phyloP scores from a whole-genome alignment of 345 rosid genomes.

The Boechera retrofracta region DNA sequence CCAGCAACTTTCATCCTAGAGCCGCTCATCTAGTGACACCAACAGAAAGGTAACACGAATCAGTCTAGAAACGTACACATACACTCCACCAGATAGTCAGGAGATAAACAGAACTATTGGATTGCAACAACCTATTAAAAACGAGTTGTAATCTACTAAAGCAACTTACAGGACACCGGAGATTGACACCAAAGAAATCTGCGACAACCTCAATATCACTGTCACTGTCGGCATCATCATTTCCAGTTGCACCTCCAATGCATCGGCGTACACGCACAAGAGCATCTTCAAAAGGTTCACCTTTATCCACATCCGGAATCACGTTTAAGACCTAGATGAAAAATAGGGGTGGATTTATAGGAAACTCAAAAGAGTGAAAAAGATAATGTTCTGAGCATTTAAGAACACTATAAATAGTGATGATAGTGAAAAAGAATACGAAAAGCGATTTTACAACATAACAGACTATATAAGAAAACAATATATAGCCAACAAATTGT shows the following conservation, averaged over 20 bases:
- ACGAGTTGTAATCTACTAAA: background rate
- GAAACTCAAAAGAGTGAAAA: background rate
- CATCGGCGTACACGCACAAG: slow-evolving; percentile 81
- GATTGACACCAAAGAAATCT: slow-evolving; percentile 76
- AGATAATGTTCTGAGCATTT: background rate
- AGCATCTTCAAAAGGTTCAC: slow-evolving; percentile 84
- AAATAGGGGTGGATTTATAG: background rate
- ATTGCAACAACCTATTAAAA: background rate
- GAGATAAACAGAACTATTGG: slow-evolving; percentile 6
- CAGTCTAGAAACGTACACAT: slow-evolving; percentile 2
- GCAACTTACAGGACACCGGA: slow-evolving; percentile 95
- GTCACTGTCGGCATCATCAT: slow-evolving; percentile 87
- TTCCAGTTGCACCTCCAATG: slow-evolving; percentile 77
- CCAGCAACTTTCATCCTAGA: slow-evolving; percentile 97
- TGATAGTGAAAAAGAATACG: slow-evolving; percentile 1
- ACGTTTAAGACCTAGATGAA: slow-evolving; percentile 64
- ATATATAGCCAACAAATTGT: background rate
- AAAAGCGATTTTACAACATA: background rate
- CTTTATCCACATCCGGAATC: slow-evolving; percentile 83
- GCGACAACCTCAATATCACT: slow-evolving; percentile 99
- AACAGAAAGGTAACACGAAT: slow-evolving; percentile 3
- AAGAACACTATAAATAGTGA: slow-evolving; percentile 20
- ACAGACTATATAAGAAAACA: background rate
- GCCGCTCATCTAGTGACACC: slow-evolving; percentile 82
- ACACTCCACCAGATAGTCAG: background rate